A percentile compares a stretch with the other conserved stretches of the same genome.
These are phyloP conservation scores for Solanum megistacrolobum DNA, from an alignment of 257 asterid genomes.

Conservation along the genomic window DNA sequence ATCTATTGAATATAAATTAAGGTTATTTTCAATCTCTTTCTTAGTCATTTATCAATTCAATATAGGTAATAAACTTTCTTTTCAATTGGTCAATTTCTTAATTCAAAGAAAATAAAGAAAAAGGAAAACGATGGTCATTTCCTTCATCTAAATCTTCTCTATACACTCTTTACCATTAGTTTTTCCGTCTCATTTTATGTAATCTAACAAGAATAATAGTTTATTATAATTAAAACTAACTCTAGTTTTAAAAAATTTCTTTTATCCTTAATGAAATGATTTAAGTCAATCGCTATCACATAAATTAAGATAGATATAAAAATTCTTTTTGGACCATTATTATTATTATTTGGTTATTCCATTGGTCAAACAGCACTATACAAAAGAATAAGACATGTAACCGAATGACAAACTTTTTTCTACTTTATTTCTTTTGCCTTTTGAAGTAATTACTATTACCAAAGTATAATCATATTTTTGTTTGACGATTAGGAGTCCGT, in stretches of 20 bases:
- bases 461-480: background rate
- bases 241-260: too few species aligned
- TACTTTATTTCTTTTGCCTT: background rate
- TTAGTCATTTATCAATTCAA: background rate
- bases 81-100: background rate
- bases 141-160: background rate
- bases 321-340: background rate
- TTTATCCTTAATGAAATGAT: too few species aligned
- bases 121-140: background rate
- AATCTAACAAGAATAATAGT: too few species aligned
- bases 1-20: background rate
- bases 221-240: too few species aligned
- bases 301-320: background rate
- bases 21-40: background rate
- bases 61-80: background rate
- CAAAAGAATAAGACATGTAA: background rate
- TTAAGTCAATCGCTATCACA: background rate
- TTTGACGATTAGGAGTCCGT: background rate
- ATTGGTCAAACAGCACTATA: background rate
- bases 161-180: background rate
- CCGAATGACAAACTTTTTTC: background rate
- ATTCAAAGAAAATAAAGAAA: background rate
- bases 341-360: background rate
- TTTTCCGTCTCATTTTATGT: too few species aligned
- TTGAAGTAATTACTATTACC: background rate